Conservation (phyloP, 1,139 yeast species). For the Taphrina populina region DNA sequence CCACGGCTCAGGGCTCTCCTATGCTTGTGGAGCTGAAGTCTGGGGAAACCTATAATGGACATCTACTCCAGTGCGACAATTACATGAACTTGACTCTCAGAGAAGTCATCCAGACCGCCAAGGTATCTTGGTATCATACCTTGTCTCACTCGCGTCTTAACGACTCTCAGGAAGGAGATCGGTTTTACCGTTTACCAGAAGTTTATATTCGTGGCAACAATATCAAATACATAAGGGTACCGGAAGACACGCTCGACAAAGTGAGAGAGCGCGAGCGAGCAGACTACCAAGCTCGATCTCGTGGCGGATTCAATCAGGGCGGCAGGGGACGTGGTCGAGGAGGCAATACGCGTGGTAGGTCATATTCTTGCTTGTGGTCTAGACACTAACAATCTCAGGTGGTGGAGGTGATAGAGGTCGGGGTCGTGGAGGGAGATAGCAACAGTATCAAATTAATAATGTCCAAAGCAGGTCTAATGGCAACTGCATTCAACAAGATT, state of each 20-base stretch:
- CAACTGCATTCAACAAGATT: too few species aligned
- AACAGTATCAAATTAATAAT: background rate
- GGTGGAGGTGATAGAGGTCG: slow-evolving; percentile 39
- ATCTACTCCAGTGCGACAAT: slow-evolving; percentile 79
- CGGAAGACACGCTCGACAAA: slow-evolving; percentile 54
- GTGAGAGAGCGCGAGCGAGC: slow-evolving; percentile 76
- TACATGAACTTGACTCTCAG: slow-evolving; percentile 92
- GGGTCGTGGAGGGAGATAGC: slow-evolving; percentile 35
- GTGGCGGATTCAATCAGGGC: slow-evolving; percentile 45
- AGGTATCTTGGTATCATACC: slow-evolving; percentile 45
- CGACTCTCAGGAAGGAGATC: slow-evolving; percentile 55
- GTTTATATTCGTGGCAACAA: slow-evolving; percentile 84
- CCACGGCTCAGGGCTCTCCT: slow-evolving; percentile 87
- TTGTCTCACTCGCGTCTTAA: background rate
- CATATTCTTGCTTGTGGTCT: slow-evolving; percentile 39
- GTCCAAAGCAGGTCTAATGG: background rate
- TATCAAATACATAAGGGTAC: slow-evolving; percentile 64
- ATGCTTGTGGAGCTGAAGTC: slow-evolving; percentile 86
- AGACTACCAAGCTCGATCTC: slow-evolving; percentile 45
- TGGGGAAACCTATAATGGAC: slow-evolving; percentile 87
- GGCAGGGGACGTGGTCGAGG: slow-evolving; percentile 33
- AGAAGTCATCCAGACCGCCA: slow-evolving; percentile 72
- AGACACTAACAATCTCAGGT: slow-evolving; percentile 34
- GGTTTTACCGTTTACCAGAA: slow-evolving; percentile 68
- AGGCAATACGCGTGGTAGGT: slow-evolving; percentile 35